A percentile compares a stretch with the other conserved stretches of the same genome.
Conservation (phyloP, 768 basidiomycete species). For the Mycena vitilis region DNA sequence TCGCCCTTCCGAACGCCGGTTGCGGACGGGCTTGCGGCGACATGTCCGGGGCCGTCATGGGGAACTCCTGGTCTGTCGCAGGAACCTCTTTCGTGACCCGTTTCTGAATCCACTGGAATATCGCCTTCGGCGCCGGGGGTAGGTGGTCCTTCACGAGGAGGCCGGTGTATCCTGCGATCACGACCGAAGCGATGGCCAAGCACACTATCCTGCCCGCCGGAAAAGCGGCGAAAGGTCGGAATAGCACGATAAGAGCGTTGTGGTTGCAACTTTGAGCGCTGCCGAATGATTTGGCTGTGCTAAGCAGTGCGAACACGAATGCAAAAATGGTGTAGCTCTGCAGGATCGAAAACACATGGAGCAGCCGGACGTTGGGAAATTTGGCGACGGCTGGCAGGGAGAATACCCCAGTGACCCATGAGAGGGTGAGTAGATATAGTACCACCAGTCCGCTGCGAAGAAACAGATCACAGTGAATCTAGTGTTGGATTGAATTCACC, state of each 20-base stretch:
- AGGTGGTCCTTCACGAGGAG: constrained; percentile 30
- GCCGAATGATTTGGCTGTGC: constrained; percentile 22
- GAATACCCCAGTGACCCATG: constrained; percentile 37
- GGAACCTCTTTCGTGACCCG: constrained; percentile 7
- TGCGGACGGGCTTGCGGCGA: neutral
- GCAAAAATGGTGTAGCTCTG: constrained; percentile 38
- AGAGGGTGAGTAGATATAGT: constrained; percentile 35
- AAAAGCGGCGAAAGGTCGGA: constrained; percentile 32
- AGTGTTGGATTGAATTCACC: neutral
- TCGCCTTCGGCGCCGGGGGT: constrained; percentile 12
- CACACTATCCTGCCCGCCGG: constrained; percentile 26
- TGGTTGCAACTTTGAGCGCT: neutral
- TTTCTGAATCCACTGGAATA: constrained; percentile 12
- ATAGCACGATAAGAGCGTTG: constrained; percentile 25
- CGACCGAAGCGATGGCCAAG: constrained; percentile 13
- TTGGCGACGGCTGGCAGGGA: constrained; percentile 33
- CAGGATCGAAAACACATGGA: constrained; percentile 33
- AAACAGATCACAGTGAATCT: neutral
- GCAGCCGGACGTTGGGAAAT: constrained; percentile 26
- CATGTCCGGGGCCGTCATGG: neutral
- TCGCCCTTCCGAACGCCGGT: neutral
- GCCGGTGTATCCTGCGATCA: constrained; percentile 18
- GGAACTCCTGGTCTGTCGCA: neutral
- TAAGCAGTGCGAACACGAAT: constrained; percentile 34
- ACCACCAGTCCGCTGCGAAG: constrained; percentile 33